These are phyloP conservation scores for Elymus sibiricus DNA, from an alignment of 176 grass and related monocot genomes.

Conservation along the genomic window DNA sequence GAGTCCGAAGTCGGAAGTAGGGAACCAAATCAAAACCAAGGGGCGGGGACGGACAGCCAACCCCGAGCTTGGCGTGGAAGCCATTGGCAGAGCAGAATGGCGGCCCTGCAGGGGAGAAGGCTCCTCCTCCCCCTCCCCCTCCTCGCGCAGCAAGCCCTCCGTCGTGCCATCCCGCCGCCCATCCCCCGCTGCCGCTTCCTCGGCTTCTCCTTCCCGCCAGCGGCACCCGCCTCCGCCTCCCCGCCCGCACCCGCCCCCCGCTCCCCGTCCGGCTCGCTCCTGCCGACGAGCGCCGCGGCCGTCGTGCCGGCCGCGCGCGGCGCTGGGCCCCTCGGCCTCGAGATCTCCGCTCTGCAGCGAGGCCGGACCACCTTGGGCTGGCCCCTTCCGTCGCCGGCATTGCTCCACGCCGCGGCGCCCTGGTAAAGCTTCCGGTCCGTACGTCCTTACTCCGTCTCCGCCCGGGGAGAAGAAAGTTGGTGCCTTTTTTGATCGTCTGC, in stretches of 20 bases:
- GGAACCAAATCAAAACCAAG: too few species aligned
- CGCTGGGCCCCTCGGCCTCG: not conserved
- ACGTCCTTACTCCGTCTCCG: not conserved
- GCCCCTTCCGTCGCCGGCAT: not conserved
- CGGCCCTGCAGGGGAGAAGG: slow-evolving; percentile 8
- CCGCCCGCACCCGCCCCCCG: not conserved
- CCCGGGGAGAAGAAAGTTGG: too few species aligned
- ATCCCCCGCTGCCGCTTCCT: not conserved
- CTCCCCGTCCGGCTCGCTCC: not conserved
- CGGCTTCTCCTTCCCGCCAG: not conserved
- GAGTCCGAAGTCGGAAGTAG: too few species aligned
- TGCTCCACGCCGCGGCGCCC: not conserved
- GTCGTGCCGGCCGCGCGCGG: not conserved
- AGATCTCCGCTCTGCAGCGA: not conserved
- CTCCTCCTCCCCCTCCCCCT: slow-evolving; percentile 24
- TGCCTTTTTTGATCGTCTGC: too few species aligned
- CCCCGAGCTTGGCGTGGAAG: too few species aligned
- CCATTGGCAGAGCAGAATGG: not conserved
- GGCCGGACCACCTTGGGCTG: not conserved
- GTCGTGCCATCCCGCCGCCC: not conserved
- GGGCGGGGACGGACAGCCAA: too few species aligned
- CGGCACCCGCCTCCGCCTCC: not conserved
- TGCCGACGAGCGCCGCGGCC: slow-evolving; percentile 26
- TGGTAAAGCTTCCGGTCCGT: slow-evolving; percentile 23
- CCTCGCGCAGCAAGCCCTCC: slow-evolving; percentile 23